These are phyloP conservation scores for Aspergillus mulundensis DNA, from an alignment of 495 filamentous ascomycete species.

Conservation along the genomic window DNA sequence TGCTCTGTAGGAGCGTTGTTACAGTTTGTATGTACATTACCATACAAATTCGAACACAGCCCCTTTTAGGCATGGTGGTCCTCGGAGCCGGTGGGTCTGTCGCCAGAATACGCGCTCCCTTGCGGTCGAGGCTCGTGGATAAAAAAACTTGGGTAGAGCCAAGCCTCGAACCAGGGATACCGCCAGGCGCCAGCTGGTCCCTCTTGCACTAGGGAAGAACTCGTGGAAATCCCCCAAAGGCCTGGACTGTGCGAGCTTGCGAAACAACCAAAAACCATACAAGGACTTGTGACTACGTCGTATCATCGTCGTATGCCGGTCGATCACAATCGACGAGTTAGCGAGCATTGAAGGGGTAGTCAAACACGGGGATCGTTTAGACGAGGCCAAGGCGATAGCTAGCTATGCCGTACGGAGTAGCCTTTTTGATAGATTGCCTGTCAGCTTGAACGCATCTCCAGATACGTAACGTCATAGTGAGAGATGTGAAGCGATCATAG, in stretches of 20 bases:
- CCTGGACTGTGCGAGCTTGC: background rate
- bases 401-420: background rate
- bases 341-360: conserved; percentile 8
- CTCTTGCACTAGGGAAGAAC: background rate
- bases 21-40: no score
- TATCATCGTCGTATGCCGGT: background rate
- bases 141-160: conserved; percentile 13
- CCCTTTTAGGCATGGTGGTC: no score
- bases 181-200: conserved; percentile 1
- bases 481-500: background rate
- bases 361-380: background rate
- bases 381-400: background rate
- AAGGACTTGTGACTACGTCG: conserved; percentile 1
- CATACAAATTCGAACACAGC: no score
- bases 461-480: background rate
- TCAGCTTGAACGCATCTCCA: background rate
- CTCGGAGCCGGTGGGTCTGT: no score
- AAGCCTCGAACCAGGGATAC: conserved; percentile 10
- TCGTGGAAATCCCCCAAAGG: conserved; percentile 1
- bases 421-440: background rate
- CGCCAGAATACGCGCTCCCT: no score
- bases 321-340: conserved; percentile 19
- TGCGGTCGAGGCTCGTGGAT: conserved; percentile 14
- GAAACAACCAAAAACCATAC: background rate
- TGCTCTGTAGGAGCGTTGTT: no score